These are phyloP conservation scores for Spiraea crenata DNA, from an alignment of 331 rosid genomes.

Conservation along the genomic window DNA sequence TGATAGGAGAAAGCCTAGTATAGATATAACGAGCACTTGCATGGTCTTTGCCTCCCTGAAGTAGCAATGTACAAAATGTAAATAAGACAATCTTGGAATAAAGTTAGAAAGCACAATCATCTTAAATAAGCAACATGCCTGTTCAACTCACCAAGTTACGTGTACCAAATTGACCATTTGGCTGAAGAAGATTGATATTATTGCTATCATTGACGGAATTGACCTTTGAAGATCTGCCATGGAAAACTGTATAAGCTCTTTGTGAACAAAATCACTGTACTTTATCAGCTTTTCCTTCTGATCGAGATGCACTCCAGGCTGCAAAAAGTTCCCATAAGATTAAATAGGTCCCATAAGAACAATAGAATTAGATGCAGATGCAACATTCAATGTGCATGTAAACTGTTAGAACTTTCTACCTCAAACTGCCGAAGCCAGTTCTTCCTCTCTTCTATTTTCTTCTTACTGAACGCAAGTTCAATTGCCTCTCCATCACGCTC, in stretches of 20 bases:
- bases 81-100: not conserved
- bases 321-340: slow-evolving; percentile 19
- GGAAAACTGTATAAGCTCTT: slow-evolving; percentile 81
- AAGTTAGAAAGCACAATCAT: not conserved
- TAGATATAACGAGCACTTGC: slow-evolving; percentile 79
- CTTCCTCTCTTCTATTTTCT: slow-evolving; percentile 82
- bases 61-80: not conserved
- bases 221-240: slow-evolving; percentile 89
- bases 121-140: not conserved
- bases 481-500: slow-evolving; percentile 75
- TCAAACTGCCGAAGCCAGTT: slow-evolving; percentile 84
- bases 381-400: not conserved
- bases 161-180: slow-evolving; percentile 91
- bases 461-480: slow-evolving; percentile 82
- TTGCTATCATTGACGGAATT: slow-evolving; percentile 90
- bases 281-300: slow-evolving; percentile 52
- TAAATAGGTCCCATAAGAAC: not conserved
- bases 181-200: slow-evolving; percentile 76
- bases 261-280: slow-evolving; percentile 85
- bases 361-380: not conserved
- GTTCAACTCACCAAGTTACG: slow-evolving; percentile 54
- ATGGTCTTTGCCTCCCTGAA: slow-evolving; percentile 88
- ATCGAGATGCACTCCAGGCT: slow-evolving; percentile 82
- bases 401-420: slow-evolving; percentile 39
- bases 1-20: slow-evolving; percentile 54